These are phyloP conservation scores for Clitoria ternatea DNA, from an alignment of 306 rosid genomes.

Conservation along the genomic window DNA sequence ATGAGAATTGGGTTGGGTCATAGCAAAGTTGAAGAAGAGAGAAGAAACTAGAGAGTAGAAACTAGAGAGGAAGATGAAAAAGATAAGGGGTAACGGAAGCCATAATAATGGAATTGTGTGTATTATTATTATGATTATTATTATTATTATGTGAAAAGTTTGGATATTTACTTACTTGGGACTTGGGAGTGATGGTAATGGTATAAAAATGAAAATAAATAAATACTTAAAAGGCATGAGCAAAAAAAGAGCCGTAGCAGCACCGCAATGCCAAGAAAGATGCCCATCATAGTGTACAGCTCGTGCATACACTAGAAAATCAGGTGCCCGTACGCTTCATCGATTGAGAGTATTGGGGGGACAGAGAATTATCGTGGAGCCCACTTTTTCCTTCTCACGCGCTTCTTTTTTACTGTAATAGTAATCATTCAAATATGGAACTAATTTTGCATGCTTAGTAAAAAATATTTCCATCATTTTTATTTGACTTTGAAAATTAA, in stretches of 20 bases:
- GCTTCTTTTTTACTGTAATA: not conserved
- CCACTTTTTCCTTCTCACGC: constrained; percentile 29
- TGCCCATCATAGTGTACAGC: constrained; percentile 40
- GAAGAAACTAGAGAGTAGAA: not conserved
- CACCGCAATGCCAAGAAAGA: constrained; percentile 42
- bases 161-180: not conserved
- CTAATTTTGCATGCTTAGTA: too few relatives aligned
- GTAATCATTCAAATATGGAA: not conserved
- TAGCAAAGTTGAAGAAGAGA: not conserved
- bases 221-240: constrained; percentile 25
- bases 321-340: constrained; percentile 54
- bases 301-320: constrained; percentile 40
- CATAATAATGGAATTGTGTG: constrained; percentile 45
- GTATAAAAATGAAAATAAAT: constrained; percentile 1
- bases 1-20: not conserved
- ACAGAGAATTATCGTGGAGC: constrained; percentile 41
- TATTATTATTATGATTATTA: not conserved
- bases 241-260: constrained; percentile 50
- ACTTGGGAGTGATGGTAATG: not conserved
- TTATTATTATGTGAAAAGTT: not conserved
- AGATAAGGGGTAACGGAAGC: constrained; percentile 65
- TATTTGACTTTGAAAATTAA: constrained; percentile 20
- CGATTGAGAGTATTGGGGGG: constrained; percentile 42
- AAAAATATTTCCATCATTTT: not conserved
- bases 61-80: constrained; percentile 39